phyloP scores from a whole-genome alignment of 768 basidiomycete species.

The Galerina marginata region DNA sequence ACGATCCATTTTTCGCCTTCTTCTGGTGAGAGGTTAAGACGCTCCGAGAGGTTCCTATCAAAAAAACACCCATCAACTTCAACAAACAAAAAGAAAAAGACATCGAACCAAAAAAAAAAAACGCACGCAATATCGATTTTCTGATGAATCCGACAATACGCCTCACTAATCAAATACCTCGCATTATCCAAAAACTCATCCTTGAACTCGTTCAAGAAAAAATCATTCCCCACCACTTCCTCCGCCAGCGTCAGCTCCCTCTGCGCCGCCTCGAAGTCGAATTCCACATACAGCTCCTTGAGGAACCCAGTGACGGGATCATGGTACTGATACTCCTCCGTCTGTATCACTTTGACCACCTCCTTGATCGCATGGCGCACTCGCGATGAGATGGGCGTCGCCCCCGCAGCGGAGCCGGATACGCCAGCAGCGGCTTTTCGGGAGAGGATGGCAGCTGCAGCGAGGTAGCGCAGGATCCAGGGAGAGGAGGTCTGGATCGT shows the following conservation, averaged over 20 bases:
- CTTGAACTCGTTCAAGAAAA: slow-evolving; percentile 89
- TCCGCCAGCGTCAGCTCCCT: slow-evolving; percentile 78
- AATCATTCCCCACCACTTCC: slow-evolving; percentile 87
- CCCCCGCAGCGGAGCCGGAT: slow-evolving; percentile 38
- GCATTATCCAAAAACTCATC: slow-evolving; percentile 98
- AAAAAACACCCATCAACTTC: background rate
- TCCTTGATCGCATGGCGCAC: slow-evolving; percentile 90
- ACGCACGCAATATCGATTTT: slow-evolving; percentile 82
- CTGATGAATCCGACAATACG: slow-evolving; percentile 97
- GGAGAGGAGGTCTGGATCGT: slow-evolving; percentile 96
- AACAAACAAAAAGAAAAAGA: background rate
- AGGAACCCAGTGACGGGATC: slow-evolving; percentile 95
- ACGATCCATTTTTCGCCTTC: slow-evolving; percentile 99
- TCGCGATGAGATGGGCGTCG: slow-evolving; percentile 61
- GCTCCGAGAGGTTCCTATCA: slow-evolving; percentile 85
- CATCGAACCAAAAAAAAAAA: background rate
- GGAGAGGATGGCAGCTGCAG: slow-evolving; percentile 90
- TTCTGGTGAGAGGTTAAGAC: slow-evolving; percentile 90
- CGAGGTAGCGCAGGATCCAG: slow-evolving; percentile 94
- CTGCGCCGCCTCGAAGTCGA: slow-evolving; percentile 96
- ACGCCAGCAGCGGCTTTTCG: slow-evolving; percentile 71
- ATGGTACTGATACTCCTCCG: slow-evolving; percentile 94
- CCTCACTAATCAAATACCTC: slow-evolving; percentile 93
- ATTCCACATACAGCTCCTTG: slow-evolving; percentile 92
- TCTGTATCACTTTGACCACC: slow-evolving; percentile 91